Conservation (phyloP, 192 early-diverging fungal genomes). For the Gonapodya sp. region DNA sequence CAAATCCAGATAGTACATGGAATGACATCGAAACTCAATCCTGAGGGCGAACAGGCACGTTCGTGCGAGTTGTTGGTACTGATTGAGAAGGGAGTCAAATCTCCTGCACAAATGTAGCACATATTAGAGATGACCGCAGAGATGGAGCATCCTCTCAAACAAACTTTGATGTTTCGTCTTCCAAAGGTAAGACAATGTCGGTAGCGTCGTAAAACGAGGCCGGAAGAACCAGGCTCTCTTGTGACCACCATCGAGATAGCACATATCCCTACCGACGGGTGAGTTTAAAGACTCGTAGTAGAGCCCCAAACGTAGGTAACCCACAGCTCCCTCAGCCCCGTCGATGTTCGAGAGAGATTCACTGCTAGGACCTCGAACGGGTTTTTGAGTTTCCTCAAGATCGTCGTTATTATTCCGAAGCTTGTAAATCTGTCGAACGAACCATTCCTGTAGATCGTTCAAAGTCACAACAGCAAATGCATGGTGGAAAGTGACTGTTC, state of each 20-base stretch:
- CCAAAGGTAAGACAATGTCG: neutral
- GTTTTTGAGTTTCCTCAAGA: neutral
- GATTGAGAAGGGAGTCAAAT: constrained; percentile 40
- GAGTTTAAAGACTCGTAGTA: neutral
- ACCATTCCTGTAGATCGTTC: constrained; percentile 46
- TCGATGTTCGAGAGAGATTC: neutral
- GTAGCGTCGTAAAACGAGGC: neutral
- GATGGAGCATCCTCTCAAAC: neutral
- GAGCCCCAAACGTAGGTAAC: neutral
- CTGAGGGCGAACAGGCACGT: constrained; percentile 72
- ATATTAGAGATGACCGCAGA: too few species aligned
- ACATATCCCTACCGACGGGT: neutral
- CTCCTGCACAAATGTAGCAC: constrained; percentile 11
- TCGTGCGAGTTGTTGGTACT: constrained; percentile 64
- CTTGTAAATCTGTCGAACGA: constrained; percentile 30
- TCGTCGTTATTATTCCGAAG: constrained; percentile 13
- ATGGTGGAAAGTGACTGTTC: neutral
- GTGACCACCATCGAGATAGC: neutral
- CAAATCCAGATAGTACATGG: constrained; percentile 79
- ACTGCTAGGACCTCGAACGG: neutral
- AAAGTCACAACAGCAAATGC: neutral
- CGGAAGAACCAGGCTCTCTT: neutral
- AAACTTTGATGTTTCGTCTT: neutral
- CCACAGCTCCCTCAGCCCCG: neutral
- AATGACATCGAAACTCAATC: constrained; percentile 74